Evolutionary conservation across 306 rosid genomes (phyloP).

Genomic region (Sechiopsis laciniata): DNA sequence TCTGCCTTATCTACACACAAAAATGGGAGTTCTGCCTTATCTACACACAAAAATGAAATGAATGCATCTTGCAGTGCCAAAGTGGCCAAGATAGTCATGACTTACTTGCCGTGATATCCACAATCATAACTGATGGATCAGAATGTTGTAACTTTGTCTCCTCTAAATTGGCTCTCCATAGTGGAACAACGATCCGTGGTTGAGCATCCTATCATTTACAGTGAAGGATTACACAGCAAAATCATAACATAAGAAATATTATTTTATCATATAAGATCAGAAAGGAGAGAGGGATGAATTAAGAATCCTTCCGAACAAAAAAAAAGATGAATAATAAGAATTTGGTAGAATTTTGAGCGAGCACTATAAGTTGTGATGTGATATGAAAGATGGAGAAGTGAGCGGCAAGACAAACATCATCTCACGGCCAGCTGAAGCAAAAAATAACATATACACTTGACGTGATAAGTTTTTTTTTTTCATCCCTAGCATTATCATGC

Average conservation of each 20-base stretch:
- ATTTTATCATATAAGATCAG: background rate
- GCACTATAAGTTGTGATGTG: background rate
- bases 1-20: no score
- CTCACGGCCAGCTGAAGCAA: background rate
- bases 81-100: background rate
- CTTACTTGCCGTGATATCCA: constrained; percentile 48
- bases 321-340: background rate
- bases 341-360: background rate
- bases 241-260: constrained; percentile 9
- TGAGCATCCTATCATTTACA: background rate
- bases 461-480: background rate
- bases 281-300: background rate
- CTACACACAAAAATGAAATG: background rate
- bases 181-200: constrained; percentile 33
- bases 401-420: background rate
- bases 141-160: constrained; percentile 68
- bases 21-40: background rate
- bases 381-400: background rate
- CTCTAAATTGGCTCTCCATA: constrained; percentile 83
- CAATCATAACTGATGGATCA: constrained; percentile 71
- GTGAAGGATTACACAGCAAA: constrained; percentile 21
- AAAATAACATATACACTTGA: background rate
- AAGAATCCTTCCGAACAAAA: background rate
- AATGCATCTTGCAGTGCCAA: background rate
- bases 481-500: background rate